A percentile compares a stretch with the other conserved stretches of the same genome.
Evolutionary conservation across 1,139 yeast species (phyloP).

Genomic region (Suhomyces bribrorum): DNA sequence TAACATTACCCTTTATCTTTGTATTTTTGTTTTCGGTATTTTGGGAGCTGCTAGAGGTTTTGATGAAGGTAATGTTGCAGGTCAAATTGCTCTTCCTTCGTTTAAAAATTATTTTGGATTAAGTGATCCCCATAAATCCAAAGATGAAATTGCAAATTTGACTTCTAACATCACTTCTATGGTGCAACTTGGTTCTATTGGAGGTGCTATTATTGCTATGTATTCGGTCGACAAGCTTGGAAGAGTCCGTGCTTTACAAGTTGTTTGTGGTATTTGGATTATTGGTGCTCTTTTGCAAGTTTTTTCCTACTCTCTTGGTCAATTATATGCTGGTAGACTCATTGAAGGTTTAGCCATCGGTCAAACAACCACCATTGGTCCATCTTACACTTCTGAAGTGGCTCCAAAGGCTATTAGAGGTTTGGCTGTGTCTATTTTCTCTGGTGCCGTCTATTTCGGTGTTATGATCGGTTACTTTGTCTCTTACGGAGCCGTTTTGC

Average conservation of each 20-base stretch:
- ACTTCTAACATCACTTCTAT: conserved; percentile 59
- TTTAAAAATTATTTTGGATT: conserved; percentile 51
- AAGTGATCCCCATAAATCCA: conserved; percentile 38
- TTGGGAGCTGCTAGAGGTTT: conserved; percentile 63
- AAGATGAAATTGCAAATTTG: conserved; percentile 42
- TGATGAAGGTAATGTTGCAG: conserved; percentile 58
- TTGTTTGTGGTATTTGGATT: conserved; percentile 46
- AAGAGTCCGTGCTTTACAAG: conserved; percentile 53
- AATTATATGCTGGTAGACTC: conserved; percentile 54
- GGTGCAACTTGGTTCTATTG: conserved; percentile 64
- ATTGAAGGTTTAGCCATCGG: conserved; percentile 59
- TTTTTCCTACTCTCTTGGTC: conserved; percentile 46
- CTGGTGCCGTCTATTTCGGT: conserved; percentile 59
- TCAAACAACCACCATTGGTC: conserved; percentile 58
- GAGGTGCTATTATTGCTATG: conserved; percentile 55
- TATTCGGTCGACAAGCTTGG: conserved; percentile 56
- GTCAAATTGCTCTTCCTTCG: conserved; percentile 45
- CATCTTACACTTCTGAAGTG: conserved; percentile 54
- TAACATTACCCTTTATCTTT: conserved; percentile 46
- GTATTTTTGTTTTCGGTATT: conserved; percentile 56
- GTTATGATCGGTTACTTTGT: conserved; percentile 54
- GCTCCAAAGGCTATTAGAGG: conserved; percentile 58
- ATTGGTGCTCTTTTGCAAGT: conserved; percentile 51
- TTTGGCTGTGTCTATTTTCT: conserved; percentile 48
- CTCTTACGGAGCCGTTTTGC: conserved; percentile 43